These are phyloP conservation scores for Coemansia aciculifera DNA, from an alignment of 192 early-diverging fungal species.

Conservation along the genomic window DNA sequence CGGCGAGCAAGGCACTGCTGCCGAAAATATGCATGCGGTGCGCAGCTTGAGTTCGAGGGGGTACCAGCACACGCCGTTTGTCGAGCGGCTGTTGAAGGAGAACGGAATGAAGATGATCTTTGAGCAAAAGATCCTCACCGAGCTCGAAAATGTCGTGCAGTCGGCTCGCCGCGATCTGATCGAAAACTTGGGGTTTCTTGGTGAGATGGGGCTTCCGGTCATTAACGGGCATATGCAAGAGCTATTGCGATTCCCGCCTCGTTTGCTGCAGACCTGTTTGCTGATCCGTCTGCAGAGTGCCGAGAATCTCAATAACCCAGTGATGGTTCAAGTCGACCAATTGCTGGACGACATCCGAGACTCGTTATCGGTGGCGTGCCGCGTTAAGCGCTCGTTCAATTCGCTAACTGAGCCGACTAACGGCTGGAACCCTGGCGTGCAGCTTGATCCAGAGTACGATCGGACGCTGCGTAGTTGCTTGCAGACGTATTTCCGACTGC, in stretches of 20 bases:
- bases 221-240: conserved; percentile 66
- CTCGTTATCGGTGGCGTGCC: conserved; percentile 67
- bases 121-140: conserved; percentile 64
- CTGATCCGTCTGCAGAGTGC: conserved; percentile 72
- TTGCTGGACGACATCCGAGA: conserved; percentile 79
- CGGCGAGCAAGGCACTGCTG: background rate
- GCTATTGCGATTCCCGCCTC: conserved; percentile 74
- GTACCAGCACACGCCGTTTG: conserved; percentile 64
- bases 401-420: conserved; percentile 60
- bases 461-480: conserved; percentile 68
- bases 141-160: conserved; percentile 61
- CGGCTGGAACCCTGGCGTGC: conserved; percentile 70
- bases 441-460: conserved; percentile 70
- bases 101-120: conserved; percentile 77
- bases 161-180: conserved; percentile 72
- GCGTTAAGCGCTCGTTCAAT: conserved; percentile 71
- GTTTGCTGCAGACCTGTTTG: conserved; percentile 80
- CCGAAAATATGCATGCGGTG: background rate
- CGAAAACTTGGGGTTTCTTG: conserved; percentile 62
- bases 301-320: conserved; percentile 40
- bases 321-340: conserved; percentile 64
- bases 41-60: conserved; percentile 16
- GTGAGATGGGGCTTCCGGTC: conserved; percentile 72
- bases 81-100: conserved; percentile 84
- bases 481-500: conserved; percentile 74